A percentile compares a stretch with the other conserved stretches of the same genome.
Conservation (phyloP, 768 basidiomycete genomes). For the Fistulinella prunicolor region DNA sequence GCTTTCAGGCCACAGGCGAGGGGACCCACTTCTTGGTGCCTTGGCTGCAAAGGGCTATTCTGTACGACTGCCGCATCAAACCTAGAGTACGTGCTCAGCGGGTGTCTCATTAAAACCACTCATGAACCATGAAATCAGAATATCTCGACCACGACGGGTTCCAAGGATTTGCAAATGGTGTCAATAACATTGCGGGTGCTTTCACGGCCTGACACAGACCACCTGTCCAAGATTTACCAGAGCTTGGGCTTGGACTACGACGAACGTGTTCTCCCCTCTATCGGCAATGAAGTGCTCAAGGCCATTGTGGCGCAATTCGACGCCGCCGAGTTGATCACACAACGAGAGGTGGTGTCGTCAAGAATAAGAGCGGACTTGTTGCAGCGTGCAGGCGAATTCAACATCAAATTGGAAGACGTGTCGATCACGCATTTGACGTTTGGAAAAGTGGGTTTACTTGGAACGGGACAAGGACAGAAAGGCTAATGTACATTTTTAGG, state of each 20-base stretch:
- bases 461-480: not conserved
- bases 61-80: slow-evolving; percentile 97
- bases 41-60: slow-evolving; percentile 92
- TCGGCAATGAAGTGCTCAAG: slow-evolving; percentile 97
- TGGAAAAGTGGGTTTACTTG: slow-evolving; percentile 57
- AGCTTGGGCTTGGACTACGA: slow-evolving; percentile 94
- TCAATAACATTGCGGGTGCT: slow-evolving; percentile 95
- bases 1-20: slow-evolving; percentile 75
- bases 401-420: slow-evolving; percentile 94
- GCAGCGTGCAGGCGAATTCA: slow-evolving; percentile 93
- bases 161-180: slow-evolving; percentile 98
- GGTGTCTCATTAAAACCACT: slow-evolving; percentile 2
- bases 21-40: slow-evolving; percentile 97
- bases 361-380: slow-evolving; percentile 90
- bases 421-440: slow-evolving; percentile 92
- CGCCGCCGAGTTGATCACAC: slow-evolving; percentile 94
- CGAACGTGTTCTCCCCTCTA: slow-evolving; percentile 94
- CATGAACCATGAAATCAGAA: slow-evolving; percentile 52
- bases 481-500: slow-evolving; percentile 42
- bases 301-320: slow-evolving; percentile 98
- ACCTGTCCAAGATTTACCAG: slow-evolving; percentile 93
- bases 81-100: slow-evolving; percentile 64
- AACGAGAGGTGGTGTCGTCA: slow-evolving; percentile 94
- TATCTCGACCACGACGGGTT: slow-evolving; percentile 98
- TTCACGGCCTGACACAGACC: slow-evolving; percentile 85